Evolutionary conservation across 1,139 yeast genomes (phyloP).

Genomic region (Taphrina pruni): DNA sequence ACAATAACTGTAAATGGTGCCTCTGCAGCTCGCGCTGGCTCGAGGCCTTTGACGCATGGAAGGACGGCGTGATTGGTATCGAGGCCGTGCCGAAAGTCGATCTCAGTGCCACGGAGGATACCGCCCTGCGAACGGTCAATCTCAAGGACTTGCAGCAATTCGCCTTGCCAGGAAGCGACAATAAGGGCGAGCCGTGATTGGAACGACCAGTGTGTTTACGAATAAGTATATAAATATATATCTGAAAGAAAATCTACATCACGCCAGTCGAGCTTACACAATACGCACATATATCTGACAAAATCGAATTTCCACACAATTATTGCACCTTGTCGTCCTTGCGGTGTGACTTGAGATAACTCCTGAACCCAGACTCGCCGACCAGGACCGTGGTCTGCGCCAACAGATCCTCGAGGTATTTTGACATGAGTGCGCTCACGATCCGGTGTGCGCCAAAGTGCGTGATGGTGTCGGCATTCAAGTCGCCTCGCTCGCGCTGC

Average conservation of each 20-base stretch:
- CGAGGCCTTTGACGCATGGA: slow-evolving; percentile 38
- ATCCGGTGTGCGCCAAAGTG: slow-evolving; percentile 28
- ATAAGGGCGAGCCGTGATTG: slow-evolving; percentile 11
- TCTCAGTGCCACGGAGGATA: slow-evolving; percentile 34
- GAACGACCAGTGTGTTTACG: background rate
- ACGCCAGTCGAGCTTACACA: too few relatives aligned
- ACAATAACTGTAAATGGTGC: slow-evolving; percentile 39
- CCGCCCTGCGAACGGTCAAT: slow-evolving; percentile 26
- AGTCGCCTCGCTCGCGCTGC: background rate
- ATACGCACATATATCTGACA: too few relatives aligned
- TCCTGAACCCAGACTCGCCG: slow-evolving; percentile 31
- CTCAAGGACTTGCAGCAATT: slow-evolving; percentile 29
- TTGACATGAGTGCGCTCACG: slow-evolving; percentile 36
- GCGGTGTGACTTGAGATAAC: slow-evolving; percentile 24
- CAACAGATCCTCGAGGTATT: slow-evolving; percentile 19
- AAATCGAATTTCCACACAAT: too few relatives aligned
- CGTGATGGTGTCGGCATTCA: slow-evolving; percentile 20
- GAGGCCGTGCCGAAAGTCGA: slow-evolving; percentile 37
- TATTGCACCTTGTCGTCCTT: slow-evolving; percentile 12
- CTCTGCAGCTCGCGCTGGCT: slow-evolving; percentile 38
- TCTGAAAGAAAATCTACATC: too few relatives aligned
- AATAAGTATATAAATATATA: too few relatives aligned
- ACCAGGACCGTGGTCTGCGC: slow-evolving; percentile 16
- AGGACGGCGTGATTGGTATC: slow-evolving; percentile 29
- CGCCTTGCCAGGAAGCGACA: slow-evolving; percentile 11